These are phyloP conservation scores for Penicillium paneum DNA, from an alignment of 2,329 filamentous ascomycete genomes.

Conservation along the genomic window DNA sequence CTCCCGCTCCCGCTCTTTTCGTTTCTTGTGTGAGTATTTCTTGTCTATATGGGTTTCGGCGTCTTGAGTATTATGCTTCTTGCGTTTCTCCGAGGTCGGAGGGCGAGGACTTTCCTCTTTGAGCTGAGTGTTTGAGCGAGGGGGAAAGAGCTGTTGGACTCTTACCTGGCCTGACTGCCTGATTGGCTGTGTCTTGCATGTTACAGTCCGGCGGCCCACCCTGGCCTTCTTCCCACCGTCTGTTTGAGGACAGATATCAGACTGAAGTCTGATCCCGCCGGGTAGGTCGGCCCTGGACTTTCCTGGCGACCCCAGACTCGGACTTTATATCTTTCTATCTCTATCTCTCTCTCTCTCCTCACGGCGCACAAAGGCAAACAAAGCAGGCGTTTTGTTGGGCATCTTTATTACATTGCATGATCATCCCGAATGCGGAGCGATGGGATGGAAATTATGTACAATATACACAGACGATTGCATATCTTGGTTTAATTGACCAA, in stretches of 20 bases:
- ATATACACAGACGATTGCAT: slow-evolving; percentile 19
- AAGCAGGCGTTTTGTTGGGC: slow-evolving; percentile 24
- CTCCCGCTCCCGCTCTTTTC: slow-evolving; percentile 1
- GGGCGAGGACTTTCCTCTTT: slow-evolving; percentile 1
- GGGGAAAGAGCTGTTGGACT: not conserved
- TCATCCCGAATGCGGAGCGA: slow-evolving; percentile 12
- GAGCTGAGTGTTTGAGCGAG: not conserved
- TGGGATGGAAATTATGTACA: slow-evolving; percentile 22
- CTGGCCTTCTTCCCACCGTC: not conserved
- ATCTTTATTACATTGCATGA: slow-evolving; percentile 21
- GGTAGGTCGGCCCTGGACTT: not conserved
- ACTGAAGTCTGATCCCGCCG: not conserved
- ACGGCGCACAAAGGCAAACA: slow-evolving; percentile 19
- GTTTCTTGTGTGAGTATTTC: slow-evolving; percentile 16
- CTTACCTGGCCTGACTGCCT: not conserved
- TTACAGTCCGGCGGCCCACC: too few relatives aligned
- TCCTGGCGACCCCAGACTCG: not conserved
- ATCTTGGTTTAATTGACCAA: slow-evolving; percentile 13
- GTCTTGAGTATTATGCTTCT: slow-evolving; percentile 16
- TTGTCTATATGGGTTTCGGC: slow-evolving; percentile 20
- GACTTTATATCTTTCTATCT: slow-evolving; percentile 1
- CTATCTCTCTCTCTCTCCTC: slow-evolving; percentile 17
- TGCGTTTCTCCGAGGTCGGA: slow-evolving; percentile 9
- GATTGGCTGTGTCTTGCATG: not conserved
- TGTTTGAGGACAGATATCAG: not conserved